phyloP scores from a whole-genome alignment of 2,329 filamentous ascomycete species.

The Fusarium sterilihyphosum region DNA sequence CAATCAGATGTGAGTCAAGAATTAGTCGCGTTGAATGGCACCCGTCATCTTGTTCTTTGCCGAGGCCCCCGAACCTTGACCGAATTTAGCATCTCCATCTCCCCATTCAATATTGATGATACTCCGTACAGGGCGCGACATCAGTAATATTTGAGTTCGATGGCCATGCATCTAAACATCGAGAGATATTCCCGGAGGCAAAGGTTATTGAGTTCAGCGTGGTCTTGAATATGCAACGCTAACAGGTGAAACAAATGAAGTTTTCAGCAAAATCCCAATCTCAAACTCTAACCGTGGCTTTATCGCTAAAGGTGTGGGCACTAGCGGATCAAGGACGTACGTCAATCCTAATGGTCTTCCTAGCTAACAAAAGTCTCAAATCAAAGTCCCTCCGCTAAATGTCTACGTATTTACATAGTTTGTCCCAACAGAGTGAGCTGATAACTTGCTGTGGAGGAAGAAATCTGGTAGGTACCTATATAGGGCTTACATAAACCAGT shows the following conservation, averaged over 20 bases:
- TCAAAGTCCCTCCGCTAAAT: neutral
- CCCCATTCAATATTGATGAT: conserved; percentile 13
- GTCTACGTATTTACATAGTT: neutral
- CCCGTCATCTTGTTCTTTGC: conserved; percentile 28
- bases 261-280: conserved; percentile 20
- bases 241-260: conserved; percentile 27
- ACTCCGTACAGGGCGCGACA: neutral
- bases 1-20: conserved; percentile 25
- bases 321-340: conserved; percentile 19
- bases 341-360: conserved; percentile 4
- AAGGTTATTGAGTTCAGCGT: neutral
- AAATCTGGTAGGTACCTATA: neutral
- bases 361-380: conserved; percentile 7
- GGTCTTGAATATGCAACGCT: neutral
- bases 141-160: neutral
- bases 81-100: conserved; percentile 27
- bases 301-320: conserved; percentile 18
- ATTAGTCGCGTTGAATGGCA: conserved; percentile 6
- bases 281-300: conserved; percentile 29
- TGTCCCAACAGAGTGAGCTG: neutral
- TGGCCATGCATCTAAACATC: neutral
- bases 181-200: neutral
- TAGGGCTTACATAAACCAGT: neutral
- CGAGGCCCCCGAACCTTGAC: conserved; percentile 40
- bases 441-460: neutral